Conservation (phyloP, 1,284 basidiomycete genomes). For the Exobasidium cylindrosporum region DNA sequence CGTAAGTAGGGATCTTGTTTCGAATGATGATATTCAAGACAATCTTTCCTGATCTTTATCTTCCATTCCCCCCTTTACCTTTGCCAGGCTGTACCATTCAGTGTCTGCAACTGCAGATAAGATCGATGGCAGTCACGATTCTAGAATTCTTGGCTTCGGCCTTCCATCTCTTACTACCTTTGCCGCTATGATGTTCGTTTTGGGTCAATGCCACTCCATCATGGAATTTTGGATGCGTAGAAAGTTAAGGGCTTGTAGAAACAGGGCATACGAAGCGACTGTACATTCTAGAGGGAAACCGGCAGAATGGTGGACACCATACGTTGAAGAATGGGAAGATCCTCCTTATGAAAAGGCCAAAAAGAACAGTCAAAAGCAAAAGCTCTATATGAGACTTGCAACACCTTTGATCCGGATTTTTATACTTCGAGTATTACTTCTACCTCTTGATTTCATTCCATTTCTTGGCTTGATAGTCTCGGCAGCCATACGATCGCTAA, state of each 20-base stretch:
- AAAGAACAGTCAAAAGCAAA: conserved; percentile 38
- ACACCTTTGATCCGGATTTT: conserved; percentile 34
- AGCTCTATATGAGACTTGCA: conserved; percentile 35
- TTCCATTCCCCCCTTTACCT: conserved; percentile 6
- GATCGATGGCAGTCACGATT: conserved; percentile 25
- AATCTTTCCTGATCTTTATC: conserved; percentile 2
- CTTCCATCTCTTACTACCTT: conserved; percentile 40
- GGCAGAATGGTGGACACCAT: conserved; percentile 50
- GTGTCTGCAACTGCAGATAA: conserved; percentile 26
- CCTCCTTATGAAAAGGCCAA: conserved; percentile 42
- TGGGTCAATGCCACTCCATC: conserved; percentile 45
- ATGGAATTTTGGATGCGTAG: conserved; percentile 47
- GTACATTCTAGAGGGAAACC: conserved; percentile 40
- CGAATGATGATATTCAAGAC: not conserved
- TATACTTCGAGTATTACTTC: conserved; percentile 35
- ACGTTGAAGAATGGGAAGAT: conserved; percentile 47
- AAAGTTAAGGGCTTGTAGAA: conserved; percentile 35
- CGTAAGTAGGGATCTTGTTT: conserved; percentile 6
- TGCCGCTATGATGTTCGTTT: conserved; percentile 48
- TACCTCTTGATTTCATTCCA: conserved; percentile 48
- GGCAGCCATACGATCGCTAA: conserved; percentile 33
- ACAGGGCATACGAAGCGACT: conserved; percentile 43
- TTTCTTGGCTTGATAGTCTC: conserved; percentile 41
- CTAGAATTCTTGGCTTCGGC: conserved; percentile 26
- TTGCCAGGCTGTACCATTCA: conserved; percentile 20